phyloP scores from a whole-genome alignment of 148 eudicot genomes.

The Arctostaphylos glauca region DNA sequence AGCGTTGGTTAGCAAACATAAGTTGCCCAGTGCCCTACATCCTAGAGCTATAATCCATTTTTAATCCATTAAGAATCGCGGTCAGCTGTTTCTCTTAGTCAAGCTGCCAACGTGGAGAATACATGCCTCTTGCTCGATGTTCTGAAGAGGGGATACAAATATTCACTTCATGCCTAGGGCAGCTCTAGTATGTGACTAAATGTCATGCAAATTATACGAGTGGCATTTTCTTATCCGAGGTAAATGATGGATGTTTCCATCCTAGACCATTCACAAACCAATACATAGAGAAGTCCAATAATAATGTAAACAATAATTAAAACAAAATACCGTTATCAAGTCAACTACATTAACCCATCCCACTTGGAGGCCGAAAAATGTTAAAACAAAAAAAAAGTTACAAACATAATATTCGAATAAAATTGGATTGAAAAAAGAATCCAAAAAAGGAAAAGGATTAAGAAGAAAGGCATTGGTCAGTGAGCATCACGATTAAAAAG shows the following conservation, averaged over 20 bases:
- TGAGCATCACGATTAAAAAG: background rate
- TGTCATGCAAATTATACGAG: background rate
- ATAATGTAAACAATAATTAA: background rate
- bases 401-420: background rate
- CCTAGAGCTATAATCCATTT: background rate
- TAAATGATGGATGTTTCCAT: background rate
- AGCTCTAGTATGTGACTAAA: background rate
- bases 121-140: background rate
- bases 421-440: background rate
- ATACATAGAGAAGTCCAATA: background rate
- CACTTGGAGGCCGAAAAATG: background rate
- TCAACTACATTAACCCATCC: background rate
- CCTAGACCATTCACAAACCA: background rate
- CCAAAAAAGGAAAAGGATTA: conserved; percentile 2
- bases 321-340: background rate
- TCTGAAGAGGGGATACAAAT: background rate
- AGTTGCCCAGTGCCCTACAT: background rate
- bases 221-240: background rate
- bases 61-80: background rate
- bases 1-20: background rate
- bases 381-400: background rate
- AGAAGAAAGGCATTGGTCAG: background rate
- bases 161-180: background rate
- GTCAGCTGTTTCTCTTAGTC: background rate
- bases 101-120: background rate